Conservation (phyloP, 2,329 filamentous ascomycete genomes). For the Penicillium oxalicum region DNA sequence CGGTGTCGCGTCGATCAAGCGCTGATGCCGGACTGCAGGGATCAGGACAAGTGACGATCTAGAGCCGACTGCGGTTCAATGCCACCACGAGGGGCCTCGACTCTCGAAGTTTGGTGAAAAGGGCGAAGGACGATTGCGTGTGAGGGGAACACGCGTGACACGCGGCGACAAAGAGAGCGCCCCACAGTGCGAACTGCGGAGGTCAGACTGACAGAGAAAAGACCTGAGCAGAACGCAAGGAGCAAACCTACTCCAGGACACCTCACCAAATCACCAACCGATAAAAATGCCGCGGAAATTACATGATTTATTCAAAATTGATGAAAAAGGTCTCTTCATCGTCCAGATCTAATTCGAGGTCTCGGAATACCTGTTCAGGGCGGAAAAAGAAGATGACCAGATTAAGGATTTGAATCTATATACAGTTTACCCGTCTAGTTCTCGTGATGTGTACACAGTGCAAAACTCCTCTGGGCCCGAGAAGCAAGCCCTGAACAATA, state of each 20-base stretch:
- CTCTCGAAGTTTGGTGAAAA: neutral
- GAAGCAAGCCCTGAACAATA: neutral
- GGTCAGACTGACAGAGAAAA: neutral
- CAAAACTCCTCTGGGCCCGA: neutral
- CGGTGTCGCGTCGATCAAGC: neutral
- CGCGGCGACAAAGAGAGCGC: conserved; percentile 7
- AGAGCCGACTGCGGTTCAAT: neutral
- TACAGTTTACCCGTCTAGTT: neutral
- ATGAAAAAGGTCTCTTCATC: too few species aligned
- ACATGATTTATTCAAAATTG: too few species aligned
- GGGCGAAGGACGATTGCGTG: neutral
- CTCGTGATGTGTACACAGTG: neutral
- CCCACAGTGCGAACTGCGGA: conserved; percentile 6
- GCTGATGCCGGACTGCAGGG: neutral
- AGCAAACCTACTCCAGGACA: neutral
- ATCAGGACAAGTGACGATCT: neutral
- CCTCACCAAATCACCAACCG: too few species aligned
- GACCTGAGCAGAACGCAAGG: neutral
- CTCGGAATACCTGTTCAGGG: too few species aligned
- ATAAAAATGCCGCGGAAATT: too few species aligned
- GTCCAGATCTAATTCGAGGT: too few species aligned
- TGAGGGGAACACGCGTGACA: conserved; percentile 22
- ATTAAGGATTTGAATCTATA: neutral
- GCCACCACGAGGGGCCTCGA: neutral
- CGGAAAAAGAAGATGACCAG: neutral